Evolutionary conservation across 352 stramenopile genomes (phyloP), one percentile per base, ranked within the genome.

Genomic region (Phytophthora pisi): DNA sequence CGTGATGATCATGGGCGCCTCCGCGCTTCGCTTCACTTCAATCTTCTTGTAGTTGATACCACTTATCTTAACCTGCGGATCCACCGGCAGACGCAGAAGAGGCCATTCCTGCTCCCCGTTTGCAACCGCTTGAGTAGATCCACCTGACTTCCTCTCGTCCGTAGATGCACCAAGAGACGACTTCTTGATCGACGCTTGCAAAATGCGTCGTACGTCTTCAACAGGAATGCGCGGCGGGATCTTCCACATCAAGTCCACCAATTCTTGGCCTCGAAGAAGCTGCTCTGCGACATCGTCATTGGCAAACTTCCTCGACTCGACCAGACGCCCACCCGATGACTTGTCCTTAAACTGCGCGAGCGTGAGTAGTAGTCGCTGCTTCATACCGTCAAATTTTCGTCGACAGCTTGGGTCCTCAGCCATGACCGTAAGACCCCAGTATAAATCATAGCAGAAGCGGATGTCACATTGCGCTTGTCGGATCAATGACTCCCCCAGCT

Each of bases 341-440:
- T 81, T 88, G 51, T 84, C 75, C 57, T 89, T 88, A 42, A 93
- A 86, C 50, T 88, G 78, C 2, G 79, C 73, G 4, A 95, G 72
- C 16, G 79, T 91, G 3, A 95, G 71, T n/a, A 95, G 51, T 38
- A 95, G 57, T 0, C 86, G 78, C 54, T 95, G 87, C 51, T 89
- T 90, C 68, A 95, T 84, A 5, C 81, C 84, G 66, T 95, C 87
- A 53, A 95, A 90, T 38, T 89, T 90, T n/a, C 87, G 85, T 0
- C 87, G 81, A 50, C 81, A 91, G 31, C 81, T 87, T 8, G 83
- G 70, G 34, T 93, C 87, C 47, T 95, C 87, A 0, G 87, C 82
- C 70, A 91, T 88, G n/a, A 95, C 84, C 0, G 85, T 93, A 42
- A 93, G 75, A 0, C 85, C 87, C 87, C 87, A 95, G 61, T 93